A percentile compares a stretch with the other conserved stretches of the same genome.
phyloP scores from a whole-genome alignment of 768 basidiomycete species.

The Panellus pusillus region DNA sequence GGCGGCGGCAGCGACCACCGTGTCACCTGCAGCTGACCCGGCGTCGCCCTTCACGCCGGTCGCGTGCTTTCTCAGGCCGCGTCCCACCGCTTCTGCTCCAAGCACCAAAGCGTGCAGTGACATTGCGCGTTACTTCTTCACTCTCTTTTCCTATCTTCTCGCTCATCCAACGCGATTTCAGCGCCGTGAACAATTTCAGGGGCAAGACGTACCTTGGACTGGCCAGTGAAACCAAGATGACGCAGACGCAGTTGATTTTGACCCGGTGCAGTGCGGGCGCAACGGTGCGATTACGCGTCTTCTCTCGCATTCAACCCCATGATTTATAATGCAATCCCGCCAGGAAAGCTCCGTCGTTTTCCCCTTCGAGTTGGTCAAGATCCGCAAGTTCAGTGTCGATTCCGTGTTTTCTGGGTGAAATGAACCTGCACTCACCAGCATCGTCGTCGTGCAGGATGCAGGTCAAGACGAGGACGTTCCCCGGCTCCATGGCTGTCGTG shows the following conservation, averaged over 20 bases:
- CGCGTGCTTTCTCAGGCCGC: slow-evolving; percentile 52
- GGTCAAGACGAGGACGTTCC: slow-evolving; percentile 88
- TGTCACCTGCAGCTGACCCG: too few relatives aligned
- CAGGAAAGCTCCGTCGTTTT: slow-evolving; percentile 92
- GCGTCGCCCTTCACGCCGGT: too few relatives aligned
- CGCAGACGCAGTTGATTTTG: slow-evolving; percentile 78
- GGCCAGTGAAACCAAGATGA: slow-evolving; percentile 81
- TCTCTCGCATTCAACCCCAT: not conserved
- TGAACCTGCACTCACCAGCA: too few relatives aligned
- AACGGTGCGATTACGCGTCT: slow-evolving; percentile 53
- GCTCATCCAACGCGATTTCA: slow-evolving; percentile 23
- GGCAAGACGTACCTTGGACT: slow-evolving; percentile 70
- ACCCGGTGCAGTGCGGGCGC: slow-evolving; percentile 96
- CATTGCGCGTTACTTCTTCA: slow-evolving; percentile 62
- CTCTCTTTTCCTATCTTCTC: not conserved
- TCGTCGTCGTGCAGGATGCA: slow-evolving; percentile 57
- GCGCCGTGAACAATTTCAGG: slow-evolving; percentile 94
- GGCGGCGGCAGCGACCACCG: too few relatives aligned
- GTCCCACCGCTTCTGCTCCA: slow-evolving; percentile 95
- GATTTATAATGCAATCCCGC: not conserved
- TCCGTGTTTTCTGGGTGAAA: not conserved
- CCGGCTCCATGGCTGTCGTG: slow-evolving; percentile 90
- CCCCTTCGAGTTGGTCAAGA: slow-evolving; percentile 95
- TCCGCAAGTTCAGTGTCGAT: slow-evolving; percentile 52
- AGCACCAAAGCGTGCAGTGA: slow-evolving; percentile 97